Conservation (phyloP, 1,284 basidiomycete species). For the Testicularia cyperi region DNA sequence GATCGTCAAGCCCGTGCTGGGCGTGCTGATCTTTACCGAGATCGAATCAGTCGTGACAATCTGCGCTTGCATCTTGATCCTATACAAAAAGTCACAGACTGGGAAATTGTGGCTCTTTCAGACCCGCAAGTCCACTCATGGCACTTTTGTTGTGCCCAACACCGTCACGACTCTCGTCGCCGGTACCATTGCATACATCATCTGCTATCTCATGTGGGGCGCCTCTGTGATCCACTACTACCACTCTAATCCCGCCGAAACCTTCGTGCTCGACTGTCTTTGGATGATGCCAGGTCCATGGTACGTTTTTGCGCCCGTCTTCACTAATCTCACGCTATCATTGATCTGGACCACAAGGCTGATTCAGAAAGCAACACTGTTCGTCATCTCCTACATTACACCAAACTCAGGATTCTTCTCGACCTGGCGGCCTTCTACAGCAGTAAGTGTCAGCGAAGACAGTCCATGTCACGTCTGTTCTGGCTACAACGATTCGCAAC, state of each 20-base stretch:
- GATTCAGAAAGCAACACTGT: no score
- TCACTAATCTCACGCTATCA: no score
- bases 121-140: neutral
- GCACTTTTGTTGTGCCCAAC: neutral
- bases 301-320: no score
- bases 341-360: no score
- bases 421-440: slow-evolving; percentile 2
- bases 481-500: no score
- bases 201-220: neutral
- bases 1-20: neutral
- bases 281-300: slow-evolving; percentile 15
- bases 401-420: no score
- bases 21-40: neutral
- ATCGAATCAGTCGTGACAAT: neutral
- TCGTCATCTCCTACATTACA: no score
- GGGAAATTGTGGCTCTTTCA: neutral
- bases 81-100: neutral
- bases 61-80: neutral
- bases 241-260: neutral
- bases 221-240: neutral
- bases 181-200: neutral
- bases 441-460: no score
- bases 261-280: slow-evolving; percentile 1
- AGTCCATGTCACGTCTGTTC: no score
- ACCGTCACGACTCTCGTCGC: neutral